Evolutionary conservation across 495 filamentous ascomycete genomes (phyloP).

Genomic region (Parmelia sp.): DNA sequence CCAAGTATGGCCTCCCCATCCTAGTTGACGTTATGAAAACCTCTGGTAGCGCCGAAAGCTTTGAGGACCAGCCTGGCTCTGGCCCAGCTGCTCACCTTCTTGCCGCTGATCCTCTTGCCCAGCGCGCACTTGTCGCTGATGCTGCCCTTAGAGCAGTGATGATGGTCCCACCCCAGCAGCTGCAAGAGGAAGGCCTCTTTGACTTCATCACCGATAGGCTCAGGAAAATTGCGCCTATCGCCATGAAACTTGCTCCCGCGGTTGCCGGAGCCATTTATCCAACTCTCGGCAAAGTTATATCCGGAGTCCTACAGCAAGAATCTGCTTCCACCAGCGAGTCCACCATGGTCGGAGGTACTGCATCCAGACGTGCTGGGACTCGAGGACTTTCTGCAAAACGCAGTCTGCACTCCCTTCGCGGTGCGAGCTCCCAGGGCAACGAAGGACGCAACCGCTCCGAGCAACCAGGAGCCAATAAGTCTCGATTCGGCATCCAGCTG

Average conservation of each 20-base stretch:
- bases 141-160: conserved; percentile 35
- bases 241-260: conserved; percentile 23
- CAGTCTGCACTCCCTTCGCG: conserved; percentile 3
- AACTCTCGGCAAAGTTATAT: conserved; percentile 19
- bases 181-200: conserved; percentile 31
- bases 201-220: conserved; percentile 23
- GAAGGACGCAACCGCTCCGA: background rate
- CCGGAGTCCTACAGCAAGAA: conserved; percentile 10
- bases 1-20: conserved; percentile 24
- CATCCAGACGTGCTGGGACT: too few species aligned
- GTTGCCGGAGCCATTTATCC: conserved; percentile 22
- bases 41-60: conserved; percentile 17
- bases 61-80: conserved; percentile 19
- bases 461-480: background rate
- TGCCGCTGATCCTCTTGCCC: conserved; percentile 17
- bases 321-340: conserved; percentile 10
- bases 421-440: background rate
- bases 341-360: background rate
- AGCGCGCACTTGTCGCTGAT: conserved; percentile 36
- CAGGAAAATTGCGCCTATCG: conserved; percentile 25
- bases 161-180: conserved; percentile 26
- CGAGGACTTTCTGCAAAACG: background rate
- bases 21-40: conserved; percentile 22
- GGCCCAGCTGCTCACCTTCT: conserved; percentile 14
- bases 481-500: background rate